Base-by-base conservation (phyloP, 2,329 filamentous ascomycete genomes). In the Talaromyces sp. region DNA sequence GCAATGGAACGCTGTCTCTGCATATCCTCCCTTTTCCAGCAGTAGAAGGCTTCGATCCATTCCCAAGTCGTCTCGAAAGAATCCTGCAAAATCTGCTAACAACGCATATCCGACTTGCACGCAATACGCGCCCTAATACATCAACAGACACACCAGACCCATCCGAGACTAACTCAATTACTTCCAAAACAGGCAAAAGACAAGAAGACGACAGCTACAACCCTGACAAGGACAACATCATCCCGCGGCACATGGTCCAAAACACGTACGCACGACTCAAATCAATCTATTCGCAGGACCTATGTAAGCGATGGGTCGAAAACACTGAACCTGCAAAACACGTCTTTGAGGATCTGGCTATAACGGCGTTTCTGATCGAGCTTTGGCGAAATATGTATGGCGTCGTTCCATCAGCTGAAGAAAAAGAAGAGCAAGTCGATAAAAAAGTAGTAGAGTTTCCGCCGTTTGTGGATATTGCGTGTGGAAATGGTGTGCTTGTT, bases 391-490 rank as follows among this genome's bases (percentile, higher is more conserved):
- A 90, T 65, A 94, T 97, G 88, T 98, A 98, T 74, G 75, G 75
- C 0, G 70, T 70, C 16, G 65, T 68, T 2, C 73, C 72, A 2
- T 56, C 60, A 0, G 68, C 67, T 10, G 71, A 74, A 41, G 19
- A 8, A 22, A 67, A 66, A 7, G 65, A 61, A 10, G 22, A 57
- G 0, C 13, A 16, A 19, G 58, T 0, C 24, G 50, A 6, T 63
- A 45, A 8, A 59, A 27, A 4, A 60, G 22, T 11, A 3, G 16
- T 31, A 11, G 47, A 41, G 0, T 97, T 97, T 71, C 91, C 92
- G 0, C 93, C 94, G 0, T 99, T 98, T 72, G 91, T 97, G 22
- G 95, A 99, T 73, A 92, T 99, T 54, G 95, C 94, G 5, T 98
- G 95, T 74, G 95, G 95, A 1, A 99, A 98, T 73, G 95, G 95